These are phyloP conservation scores for Pilatotrama ljubarskyi DNA, from an alignment of 768 basidiomycete species.

Conservation along the genomic window DNA sequence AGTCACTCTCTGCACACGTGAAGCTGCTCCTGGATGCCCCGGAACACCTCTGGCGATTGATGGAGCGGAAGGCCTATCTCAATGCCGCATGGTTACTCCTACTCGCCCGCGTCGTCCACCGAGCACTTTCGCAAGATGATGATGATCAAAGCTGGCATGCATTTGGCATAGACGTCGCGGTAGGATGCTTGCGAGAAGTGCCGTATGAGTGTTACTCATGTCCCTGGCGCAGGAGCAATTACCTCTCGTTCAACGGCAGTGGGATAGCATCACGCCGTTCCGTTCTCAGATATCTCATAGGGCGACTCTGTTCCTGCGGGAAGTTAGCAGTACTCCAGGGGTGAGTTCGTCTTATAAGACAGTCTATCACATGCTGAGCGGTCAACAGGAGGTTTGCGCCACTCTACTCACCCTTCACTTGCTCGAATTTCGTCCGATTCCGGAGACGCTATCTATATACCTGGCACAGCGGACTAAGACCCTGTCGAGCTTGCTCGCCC, in stretches of 20 bases:
- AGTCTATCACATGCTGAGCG: constrained; percentile 5
- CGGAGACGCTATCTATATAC: constrained; percentile 69
- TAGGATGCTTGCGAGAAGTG: constrained; percentile 33
- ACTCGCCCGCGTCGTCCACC: constrained; percentile 81
- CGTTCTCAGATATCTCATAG: constrained; percentile 86
- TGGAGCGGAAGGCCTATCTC: constrained; percentile 78
- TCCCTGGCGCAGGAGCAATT: constrained; percentile 65
- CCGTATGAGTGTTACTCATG: neutral
- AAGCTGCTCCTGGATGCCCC: constrained; percentile 92
- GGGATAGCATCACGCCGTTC: constrained; percentile 88
- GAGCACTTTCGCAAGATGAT: constrained; percentile 63
- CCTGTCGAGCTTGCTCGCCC: constrained; percentile 43
- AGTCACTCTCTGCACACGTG: constrained; percentile 81
- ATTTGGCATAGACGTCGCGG: constrained; percentile 64
- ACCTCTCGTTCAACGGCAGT: constrained; percentile 88
- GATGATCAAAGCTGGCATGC: constrained; percentile 52
- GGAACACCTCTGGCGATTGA: constrained; percentile 86
- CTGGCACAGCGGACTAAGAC: constrained; percentile 70
- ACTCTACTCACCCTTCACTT: constrained; percentile 82
- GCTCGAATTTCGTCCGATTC: constrained; percentile 81
- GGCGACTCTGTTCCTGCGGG: constrained; percentile 80
- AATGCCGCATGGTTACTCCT: constrained; percentile 88
- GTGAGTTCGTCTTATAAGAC: constrained; percentile 37
- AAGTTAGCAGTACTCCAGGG: constrained; percentile 50
- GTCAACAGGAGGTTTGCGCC: constrained; percentile 65